These are phyloP conservation scores for Beauveria rudraprayagi DNA, from an alignment of 2,329 filamentous ascomycete genomes.

Conservation along the genomic window DNA sequence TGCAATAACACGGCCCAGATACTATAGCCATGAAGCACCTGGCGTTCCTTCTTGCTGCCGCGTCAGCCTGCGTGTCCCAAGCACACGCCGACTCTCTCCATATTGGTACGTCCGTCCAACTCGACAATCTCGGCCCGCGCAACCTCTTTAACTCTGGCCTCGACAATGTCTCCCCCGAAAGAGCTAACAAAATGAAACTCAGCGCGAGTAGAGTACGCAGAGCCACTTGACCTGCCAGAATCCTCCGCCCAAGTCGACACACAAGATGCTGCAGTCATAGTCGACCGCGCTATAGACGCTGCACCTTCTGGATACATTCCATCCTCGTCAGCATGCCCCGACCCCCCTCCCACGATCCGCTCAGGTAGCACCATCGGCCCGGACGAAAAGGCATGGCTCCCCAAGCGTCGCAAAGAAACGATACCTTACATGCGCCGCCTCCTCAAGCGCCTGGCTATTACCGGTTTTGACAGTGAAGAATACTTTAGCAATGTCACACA, in stretches of 20 bases:
- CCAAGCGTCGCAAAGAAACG: conserved; percentile 58
- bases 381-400: conserved; percentile 47
- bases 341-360: conserved; percentile 8
- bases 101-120: neutral
- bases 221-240: neutral
- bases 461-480: conserved; percentile 56
- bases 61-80: neutral
- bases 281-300: neutral
- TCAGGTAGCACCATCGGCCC: conserved; percentile 2
- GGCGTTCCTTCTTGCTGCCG: conserved; percentile 1
- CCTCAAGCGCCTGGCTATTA: conserved; percentile 58
- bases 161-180: neutral
- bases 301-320: conserved; percentile 10
- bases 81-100: neutral
- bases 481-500: conserved; percentile 60
- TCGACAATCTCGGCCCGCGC: neutral
- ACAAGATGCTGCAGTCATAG: neutral
- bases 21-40: conserved; percentile 4
- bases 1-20: neutral
- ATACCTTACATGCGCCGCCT: conserved; percentile 62
- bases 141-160: neutral
- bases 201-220: neutral
- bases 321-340: neutral
- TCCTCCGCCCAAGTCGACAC: neutral
- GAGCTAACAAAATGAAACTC: neutral